These are phyloP conservation scores for Cyclotella cryptica DNA, from an alignment of 108 stramenopile genomes.

Conservation along the genomic window DNA sequence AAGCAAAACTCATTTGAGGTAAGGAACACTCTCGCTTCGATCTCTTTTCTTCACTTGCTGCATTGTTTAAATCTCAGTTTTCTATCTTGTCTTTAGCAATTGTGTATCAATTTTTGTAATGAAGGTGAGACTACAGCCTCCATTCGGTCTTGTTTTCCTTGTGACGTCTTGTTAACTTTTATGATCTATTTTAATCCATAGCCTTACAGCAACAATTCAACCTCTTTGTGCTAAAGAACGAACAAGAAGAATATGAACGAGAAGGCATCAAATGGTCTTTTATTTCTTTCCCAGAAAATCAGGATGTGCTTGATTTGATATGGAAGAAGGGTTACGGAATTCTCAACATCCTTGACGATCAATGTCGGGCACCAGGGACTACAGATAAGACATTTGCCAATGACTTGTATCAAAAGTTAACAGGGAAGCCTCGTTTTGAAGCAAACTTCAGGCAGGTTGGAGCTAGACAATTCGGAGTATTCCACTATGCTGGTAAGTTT, in stretches of 20 bases:
- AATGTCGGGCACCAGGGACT: constrained; percentile 65
- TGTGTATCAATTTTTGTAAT: constrained; percentile 90
- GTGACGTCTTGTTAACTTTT: neutral
- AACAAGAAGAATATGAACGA: constrained; percentile 68
- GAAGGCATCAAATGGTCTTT: constrained; percentile 69
- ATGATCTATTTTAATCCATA: neutral
- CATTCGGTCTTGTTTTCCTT: no score
- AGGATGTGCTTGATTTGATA: constrained; percentile 82
- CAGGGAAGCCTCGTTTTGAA: constrained; percentile 55
- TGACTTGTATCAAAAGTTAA: constrained; percentile 55
- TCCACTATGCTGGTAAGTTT: constrained; percentile 64
- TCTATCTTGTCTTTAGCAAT: constrained; percentile 41
- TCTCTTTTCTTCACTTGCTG: neutral
- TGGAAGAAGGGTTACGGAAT: constrained; percentile 78
- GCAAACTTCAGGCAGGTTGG: constrained; percentile 65
- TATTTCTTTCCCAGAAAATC: constrained; percentile 84
- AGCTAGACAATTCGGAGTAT: constrained; percentile 65
- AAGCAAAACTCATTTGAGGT: constrained; percentile 78
- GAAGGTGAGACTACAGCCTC: constrained; percentile 38
- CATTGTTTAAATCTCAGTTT: neutral
- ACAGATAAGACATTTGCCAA: constrained; percentile 65
- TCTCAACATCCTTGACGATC: constrained; percentile 64
- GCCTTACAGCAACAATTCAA: constrained; percentile 83
- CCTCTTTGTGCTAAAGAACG: constrained; percentile 61
- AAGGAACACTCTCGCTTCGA: neutral